Percentiles rank a stretch among this genome's conserved stretches.
phyloP scores from a whole-genome alignment of 2,329 filamentous ascomycete genomes.

The Ceratocystis huliohia region DNA sequence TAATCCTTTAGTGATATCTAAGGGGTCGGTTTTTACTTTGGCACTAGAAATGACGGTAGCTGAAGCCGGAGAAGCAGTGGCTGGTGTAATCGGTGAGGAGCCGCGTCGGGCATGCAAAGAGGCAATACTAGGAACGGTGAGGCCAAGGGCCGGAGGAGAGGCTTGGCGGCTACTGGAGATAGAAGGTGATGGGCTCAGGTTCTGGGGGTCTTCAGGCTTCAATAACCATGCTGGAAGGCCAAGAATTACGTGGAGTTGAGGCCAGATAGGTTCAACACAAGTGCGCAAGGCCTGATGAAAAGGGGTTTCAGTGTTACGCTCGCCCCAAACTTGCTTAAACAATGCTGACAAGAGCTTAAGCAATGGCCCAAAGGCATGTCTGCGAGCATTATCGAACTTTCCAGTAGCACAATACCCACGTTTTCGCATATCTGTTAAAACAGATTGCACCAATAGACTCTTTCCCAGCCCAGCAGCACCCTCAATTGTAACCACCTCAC shows the following conservation, averaged over 20 bases:
- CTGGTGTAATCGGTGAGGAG: slow-evolving; percentile 37
- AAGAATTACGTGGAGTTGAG: slow-evolving; percentile 47
- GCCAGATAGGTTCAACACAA: slow-evolving; percentile 52
- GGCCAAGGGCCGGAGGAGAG: slow-evolving; percentile 18
- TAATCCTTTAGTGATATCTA: slow-evolving; percentile 46
- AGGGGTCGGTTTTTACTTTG: slow-evolving; percentile 30
- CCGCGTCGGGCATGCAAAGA: slow-evolving; percentile 35
- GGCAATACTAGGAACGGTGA: slow-evolving; percentile 17
- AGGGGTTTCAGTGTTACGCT: slow-evolving; percentile 50
- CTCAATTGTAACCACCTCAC: slow-evolving; percentile 49
- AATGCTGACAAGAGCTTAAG: slow-evolving; percentile 52
- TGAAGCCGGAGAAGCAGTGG: slow-evolving; percentile 37
- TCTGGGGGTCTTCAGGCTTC: slow-evolving; percentile 29
- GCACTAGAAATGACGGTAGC: slow-evolving; percentile 30
- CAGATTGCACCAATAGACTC: slow-evolving; percentile 50
- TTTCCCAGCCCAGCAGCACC: slow-evolving; percentile 53
- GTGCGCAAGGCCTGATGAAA: slow-evolving; percentile 51
- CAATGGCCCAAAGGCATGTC: slow-evolving; percentile 49
- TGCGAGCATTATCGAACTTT: slow-evolving; percentile 51
- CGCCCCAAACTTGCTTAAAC: slow-evolving; percentile 55
- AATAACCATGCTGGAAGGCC: slow-evolving; percentile 59
- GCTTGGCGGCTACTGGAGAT: slow-evolving; percentile 15
- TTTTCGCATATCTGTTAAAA: slow-evolving; percentile 46
- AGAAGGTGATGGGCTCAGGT: slow-evolving; percentile 24
- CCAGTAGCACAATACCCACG: slow-evolving; percentile 53